Conservation (phyloP, 2,329 filamentous ascomycete genomes). For the Cladorrhinum sp. region DNA sequence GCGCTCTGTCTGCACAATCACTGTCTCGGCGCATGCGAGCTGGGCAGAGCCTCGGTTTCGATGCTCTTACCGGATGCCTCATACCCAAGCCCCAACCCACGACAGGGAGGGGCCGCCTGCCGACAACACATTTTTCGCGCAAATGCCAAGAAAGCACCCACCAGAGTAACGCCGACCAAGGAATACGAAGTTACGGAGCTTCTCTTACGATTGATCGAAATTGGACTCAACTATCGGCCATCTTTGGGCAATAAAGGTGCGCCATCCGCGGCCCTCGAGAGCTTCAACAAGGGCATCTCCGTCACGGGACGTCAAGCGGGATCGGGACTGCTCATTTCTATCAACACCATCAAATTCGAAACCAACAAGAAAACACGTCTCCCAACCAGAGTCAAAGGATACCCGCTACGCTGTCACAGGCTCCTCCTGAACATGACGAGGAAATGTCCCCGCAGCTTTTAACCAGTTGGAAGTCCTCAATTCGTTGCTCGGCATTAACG, state of each 20-base stretch:
- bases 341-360: neutral
- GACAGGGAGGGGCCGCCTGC: neutral
- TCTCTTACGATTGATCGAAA: neutral
- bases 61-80: slow-evolving; percentile 5
- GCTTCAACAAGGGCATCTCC: neutral
- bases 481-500: slow-evolving; percentile 19
- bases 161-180: slow-evolving; percentile 3
- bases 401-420: neutral
- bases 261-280: neutral
- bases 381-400: neutral
- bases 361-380: neutral
- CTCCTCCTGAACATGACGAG: neutral
- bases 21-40: slow-evolving; percentile 3
- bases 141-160: slow-evolving; percentile 4
- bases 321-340: neutral
- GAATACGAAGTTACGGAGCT: slow-evolving; percentile 4
- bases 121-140: slow-evolving; percentile 1
- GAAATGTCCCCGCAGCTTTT: neutral
- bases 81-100: neutral
- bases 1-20: slow-evolving; percentile 8
- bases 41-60: slow-evolving; percentile 20
- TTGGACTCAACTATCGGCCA: too few species aligned
- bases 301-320: neutral
- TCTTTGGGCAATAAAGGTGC: too few species aligned
- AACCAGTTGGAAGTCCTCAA: slow-evolving; percentile 11